These are phyloP conservation scores for Leccinum longicurvipes DNA, from an alignment of 768 basidiomycete species.

Conservation along the genomic window DNA sequence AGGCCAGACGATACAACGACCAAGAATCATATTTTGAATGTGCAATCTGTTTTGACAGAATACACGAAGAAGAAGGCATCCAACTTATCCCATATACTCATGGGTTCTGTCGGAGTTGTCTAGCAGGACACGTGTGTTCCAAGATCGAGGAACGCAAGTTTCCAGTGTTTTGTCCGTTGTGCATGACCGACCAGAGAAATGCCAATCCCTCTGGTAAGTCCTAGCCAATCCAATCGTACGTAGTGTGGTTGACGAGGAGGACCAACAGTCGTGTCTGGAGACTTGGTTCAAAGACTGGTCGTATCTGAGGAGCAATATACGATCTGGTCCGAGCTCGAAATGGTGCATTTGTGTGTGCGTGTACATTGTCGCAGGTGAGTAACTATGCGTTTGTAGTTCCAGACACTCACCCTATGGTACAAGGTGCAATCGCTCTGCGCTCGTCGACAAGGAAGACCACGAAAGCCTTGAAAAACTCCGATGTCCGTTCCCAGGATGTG, in stretches of 20 bases:
- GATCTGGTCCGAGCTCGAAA: slow-evolving; percentile 45
- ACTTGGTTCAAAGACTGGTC: slow-evolving; percentile 38
- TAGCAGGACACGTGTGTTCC: slow-evolving; percentile 40
- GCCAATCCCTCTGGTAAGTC: slow-evolving; percentile 31
- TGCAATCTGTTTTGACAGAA: slow-evolving; percentile 53
- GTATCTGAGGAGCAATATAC: slow-evolving; percentile 41
- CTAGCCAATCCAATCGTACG: not conserved
- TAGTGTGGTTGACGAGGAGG: not conserved
- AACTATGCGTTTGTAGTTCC: not conserved
- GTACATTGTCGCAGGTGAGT: slow-evolving; percentile 49
- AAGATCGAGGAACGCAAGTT: slow-evolving; percentile 50
- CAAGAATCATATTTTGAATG: slow-evolving; percentile 41
- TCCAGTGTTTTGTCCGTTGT: slow-evolving; percentile 60
- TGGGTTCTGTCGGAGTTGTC: slow-evolving; percentile 51
- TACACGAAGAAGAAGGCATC: slow-evolving; percentile 38
- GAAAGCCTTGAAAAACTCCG: slow-evolving; percentile 36
- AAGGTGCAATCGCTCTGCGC: slow-evolving; percentile 48
- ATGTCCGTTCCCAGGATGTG: slow-evolving; percentile 50
- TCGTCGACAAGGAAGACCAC: slow-evolving; percentile 49
- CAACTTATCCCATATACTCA: slow-evolving; percentile 45
- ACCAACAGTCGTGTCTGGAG: slow-evolving; percentile 36
- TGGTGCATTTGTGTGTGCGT: slow-evolving; percentile 38
- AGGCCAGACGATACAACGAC: slow-evolving; percentile 20
- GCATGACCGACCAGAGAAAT: slow-evolving; percentile 36
- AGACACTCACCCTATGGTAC: not conserved